phyloP scores from a whole-genome alignment of 108 stramenopile species.

The Schizochytrium sp. region DNA sequence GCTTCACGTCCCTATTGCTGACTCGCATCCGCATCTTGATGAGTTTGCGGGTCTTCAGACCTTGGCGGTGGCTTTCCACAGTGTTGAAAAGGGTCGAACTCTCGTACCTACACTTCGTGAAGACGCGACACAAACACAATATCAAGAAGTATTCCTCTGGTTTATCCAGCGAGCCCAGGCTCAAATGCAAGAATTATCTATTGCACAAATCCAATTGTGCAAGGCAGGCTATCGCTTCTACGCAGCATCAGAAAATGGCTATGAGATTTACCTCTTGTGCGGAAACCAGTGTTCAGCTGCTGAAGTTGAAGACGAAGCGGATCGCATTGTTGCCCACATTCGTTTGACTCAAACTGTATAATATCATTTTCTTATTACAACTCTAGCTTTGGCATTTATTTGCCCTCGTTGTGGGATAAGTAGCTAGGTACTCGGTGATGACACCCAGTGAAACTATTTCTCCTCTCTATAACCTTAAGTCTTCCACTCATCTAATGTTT shows the following conservation, averaged over 20 bases:
- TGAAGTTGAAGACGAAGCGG: conserved; percentile 34
- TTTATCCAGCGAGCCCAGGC: conserved; percentile 25
- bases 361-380: neutral
- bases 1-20: conserved; percentile 2
- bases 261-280: conserved; percentile 16
- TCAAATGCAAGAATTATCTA: neutral
- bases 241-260: conserved; percentile 47
- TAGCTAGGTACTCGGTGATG: too few relatives aligned
- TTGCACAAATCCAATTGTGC: neutral
- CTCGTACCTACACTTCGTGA: neutral
- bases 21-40: neutral
- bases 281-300: neutral
- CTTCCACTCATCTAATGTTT: too few relatives aligned
- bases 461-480: neutral
- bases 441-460: too few relatives aligned
- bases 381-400: neutral
- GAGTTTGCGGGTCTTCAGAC: neutral
- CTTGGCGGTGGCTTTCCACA: neutral
- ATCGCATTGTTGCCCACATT: neutral
- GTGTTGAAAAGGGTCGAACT: neutral
- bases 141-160: neutral
- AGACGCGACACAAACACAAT: neutral
- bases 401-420: too few relatives aligned
- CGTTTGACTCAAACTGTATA: neutral
- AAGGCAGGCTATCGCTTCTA: conserved; percentile 40